Evolutionary conservation across 768 basidiomycete species (phyloP), one percentile per base, ranked within the genome.

Genomic region (Leucocoprinus birnbaumii): DNA sequence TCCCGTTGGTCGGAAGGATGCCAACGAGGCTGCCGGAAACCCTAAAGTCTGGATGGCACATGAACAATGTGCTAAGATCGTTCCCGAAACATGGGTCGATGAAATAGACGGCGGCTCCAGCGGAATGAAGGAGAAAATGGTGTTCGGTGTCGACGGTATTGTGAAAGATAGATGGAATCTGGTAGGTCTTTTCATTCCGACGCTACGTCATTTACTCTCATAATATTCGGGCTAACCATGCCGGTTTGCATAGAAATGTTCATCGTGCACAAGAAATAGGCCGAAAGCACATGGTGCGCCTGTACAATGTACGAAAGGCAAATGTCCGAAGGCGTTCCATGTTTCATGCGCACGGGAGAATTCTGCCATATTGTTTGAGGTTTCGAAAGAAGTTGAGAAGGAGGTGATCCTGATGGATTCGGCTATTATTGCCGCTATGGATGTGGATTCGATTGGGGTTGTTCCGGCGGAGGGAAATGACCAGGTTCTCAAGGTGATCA

Each of bases 41-140:
- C 72, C 77, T 13, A 73, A 73, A 43, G 64, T 71, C 5, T 91
- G 88, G 87, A 77, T 79, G 77, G 92, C 91, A 0, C 94, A 97
- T 67, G 86, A 85, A 60, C 69, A 77, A 7, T 96, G 93, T 64
- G 93, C 89, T 4, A 80, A 75, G 38, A 80, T 91, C 14, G 78
- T 97, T 7, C 96, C 95, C 0, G 94, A 98, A 68, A 93, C 94
- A 0, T 96, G 93, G 87, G 82, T 96, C 21, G 93, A 94, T 63
- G 83, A 83, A 40, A 65, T 86, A 4, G 81, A 84, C 38, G 69
- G 38, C 16, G 38, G 62, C 24, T 50, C 61, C 2, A 66, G 73
- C 61, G 77, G 77, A 0, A 64, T 51, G 37, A 79, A 67, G 61
- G 79, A 80, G 64, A 73, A 68, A 53, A 77, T 81, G 54, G 87